phyloP scores from a whole-genome alignment of 495 filamentous ascomycete genomes.

The Parathielavia appendiculata region DNA sequence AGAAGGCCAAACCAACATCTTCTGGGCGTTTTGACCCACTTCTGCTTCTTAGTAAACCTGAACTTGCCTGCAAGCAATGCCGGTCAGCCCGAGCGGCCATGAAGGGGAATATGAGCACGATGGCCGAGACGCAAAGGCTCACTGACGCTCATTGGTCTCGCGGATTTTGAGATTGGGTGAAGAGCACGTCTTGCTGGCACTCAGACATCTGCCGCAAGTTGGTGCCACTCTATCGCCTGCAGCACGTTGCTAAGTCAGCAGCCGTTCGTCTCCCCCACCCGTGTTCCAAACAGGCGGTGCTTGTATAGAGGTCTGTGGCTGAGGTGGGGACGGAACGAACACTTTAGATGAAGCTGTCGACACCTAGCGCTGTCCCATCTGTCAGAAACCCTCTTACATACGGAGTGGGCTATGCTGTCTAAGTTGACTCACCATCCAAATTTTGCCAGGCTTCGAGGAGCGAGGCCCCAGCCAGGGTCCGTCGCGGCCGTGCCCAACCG shows the following conservation, averaged over 20 bases:
- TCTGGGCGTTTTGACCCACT: conserved; percentile 32
- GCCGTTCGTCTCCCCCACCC: too few relatives aligned
- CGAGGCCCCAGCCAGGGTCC: not conserved
- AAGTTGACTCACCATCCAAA: conserved; percentile 31
- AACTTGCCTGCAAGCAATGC: conserved; percentile 21
- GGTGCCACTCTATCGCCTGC: conserved; percentile 43
- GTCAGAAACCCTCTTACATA: too few relatives aligned
- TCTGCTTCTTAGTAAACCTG: conserved; percentile 26
- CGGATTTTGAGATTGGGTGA: conserved; percentile 32
- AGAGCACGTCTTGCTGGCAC: conserved; percentile 21
- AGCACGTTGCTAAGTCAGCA: conserved; percentile 2
- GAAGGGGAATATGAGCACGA: not conserved
- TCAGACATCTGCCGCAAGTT: conserved; percentile 37
- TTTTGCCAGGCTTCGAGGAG: conserved; percentile 11
- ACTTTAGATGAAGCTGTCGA: conserved; percentile 45
- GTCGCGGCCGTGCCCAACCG: not conserved
- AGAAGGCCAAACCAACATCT: conserved; percentile 20
- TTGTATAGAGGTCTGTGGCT: not conserved
- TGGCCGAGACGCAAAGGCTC: not conserved
- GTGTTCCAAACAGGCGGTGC: not conserved
- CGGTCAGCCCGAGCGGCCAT: conserved; percentile 1
- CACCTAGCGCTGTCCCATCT: conserved; percentile 36
- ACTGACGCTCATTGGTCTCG: conserved; percentile 21
- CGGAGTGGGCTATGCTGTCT: too few relatives aligned
- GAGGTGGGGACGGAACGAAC: conserved; percentile 22